phyloP scores from a whole-genome alignment of 139 green algal species.

The Edaphochlamys debaryana region DNA sequence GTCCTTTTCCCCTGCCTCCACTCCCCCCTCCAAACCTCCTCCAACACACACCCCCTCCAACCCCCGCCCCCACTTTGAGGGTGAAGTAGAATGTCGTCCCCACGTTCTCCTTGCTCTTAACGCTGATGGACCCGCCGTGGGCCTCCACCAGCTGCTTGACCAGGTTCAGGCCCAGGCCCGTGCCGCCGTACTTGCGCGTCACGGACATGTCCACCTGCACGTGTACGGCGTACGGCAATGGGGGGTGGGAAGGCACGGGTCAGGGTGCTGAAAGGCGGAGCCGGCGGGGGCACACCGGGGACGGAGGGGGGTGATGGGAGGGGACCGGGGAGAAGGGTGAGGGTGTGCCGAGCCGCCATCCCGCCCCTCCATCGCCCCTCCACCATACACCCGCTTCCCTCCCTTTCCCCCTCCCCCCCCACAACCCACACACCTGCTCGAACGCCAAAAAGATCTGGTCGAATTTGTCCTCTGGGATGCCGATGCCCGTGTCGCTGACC shows the following conservation, averaged over 20 bases:
- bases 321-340: too few species aligned
- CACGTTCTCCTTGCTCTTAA: conserved; percentile 45
- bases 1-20: too few species aligned
- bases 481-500: conserved; percentile 69
- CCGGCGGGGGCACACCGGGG: too few species aligned
- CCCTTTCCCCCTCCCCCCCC: neutral
- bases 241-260: too few species aligned
- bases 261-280: too few species aligned
- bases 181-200: conserved; percentile 81
- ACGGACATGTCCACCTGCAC: conserved; percentile 77
- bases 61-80: conserved; percentile 54
- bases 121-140: conserved; percentile 65
- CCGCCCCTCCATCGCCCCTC: too few species aligned
- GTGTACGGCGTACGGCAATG: neutral
- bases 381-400: too few species aligned
- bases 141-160: conserved; percentile 73
- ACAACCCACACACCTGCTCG: conserved; percentile 43
- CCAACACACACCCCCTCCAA: too few species aligned
- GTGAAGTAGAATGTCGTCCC: conserved; percentile 75
- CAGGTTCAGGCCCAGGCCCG: conserved; percentile 73
- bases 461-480: conserved; percentile 57
- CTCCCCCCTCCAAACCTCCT: too few species aligned
- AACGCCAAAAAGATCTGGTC: conserved; percentile 59
- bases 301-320: too few species aligned
- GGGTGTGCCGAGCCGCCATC: too few species aligned